These are phyloP conservation scores for Moringa oleifera DNA, from an alignment of 345 rosid species.

Conservation along the genomic window DNA sequence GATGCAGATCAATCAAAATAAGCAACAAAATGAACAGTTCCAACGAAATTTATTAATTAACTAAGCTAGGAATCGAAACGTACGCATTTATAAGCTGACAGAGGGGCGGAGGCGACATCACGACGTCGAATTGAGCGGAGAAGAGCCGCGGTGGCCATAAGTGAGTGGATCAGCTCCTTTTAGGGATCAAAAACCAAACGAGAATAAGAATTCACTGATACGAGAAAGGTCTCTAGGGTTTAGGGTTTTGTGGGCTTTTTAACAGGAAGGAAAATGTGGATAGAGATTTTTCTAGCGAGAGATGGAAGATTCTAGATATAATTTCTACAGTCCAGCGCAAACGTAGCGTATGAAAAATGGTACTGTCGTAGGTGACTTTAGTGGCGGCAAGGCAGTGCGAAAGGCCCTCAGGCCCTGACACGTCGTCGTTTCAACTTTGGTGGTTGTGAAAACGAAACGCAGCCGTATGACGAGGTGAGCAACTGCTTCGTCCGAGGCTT, in stretches of 20 bases:
- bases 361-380: no score
- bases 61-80: constrained; percentile 6
- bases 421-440: no score
- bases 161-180: constrained; percentile 5
- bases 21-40: not conserved
- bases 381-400: no score
- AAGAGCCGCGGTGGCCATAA: constrained; percentile 63
- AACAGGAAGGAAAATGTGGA: not conserved
- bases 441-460: no score
- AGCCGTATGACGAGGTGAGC: no score
- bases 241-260: constrained; percentile 31
- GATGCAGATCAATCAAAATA: not conserved
- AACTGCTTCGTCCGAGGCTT: no score
- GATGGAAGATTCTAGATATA: constrained; percentile 29
- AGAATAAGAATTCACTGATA: not conserved
- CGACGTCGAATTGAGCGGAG: constrained; percentile 73
- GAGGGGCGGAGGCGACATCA: constrained; percentile 47
- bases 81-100: constrained; percentile 62
- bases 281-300: constrained; percentile 13
- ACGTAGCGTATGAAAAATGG: not conserved
- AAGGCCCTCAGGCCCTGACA: no score
- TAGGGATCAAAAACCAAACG: constrained; percentile 2
- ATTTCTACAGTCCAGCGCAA: not conserved
- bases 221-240: constrained; percentile 21
- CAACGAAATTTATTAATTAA: no score